Conservation (phyloP, 2,329 filamentous ascomycete genomes). For the Verticillium klebahnii region DNA sequence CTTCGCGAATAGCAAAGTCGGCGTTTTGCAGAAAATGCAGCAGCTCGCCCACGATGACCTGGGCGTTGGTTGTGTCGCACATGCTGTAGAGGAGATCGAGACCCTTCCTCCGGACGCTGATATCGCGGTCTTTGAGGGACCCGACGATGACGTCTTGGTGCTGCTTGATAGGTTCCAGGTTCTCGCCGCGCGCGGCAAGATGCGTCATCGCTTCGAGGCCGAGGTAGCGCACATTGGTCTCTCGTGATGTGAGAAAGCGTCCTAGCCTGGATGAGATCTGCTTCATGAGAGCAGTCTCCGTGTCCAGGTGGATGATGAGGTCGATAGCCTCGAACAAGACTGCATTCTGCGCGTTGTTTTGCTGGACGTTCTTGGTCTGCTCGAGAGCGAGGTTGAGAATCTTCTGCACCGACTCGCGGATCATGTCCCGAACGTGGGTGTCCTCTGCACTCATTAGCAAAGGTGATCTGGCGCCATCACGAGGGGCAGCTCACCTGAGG, state of each 20-base stretch:
- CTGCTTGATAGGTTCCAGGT: constrained; percentile 94
- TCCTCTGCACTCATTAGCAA: constrained; percentile 59
- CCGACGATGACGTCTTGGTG: constrained; percentile 95
- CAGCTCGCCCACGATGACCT: constrained; percentile 88
- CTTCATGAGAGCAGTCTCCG: constrained; percentile 90
- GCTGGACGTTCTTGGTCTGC: constrained; percentile 95
- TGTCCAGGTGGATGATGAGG: constrained; percentile 94
- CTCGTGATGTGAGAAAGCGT: constrained; percentile 92
- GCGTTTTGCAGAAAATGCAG: constrained; percentile 92
- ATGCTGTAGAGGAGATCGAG: constrained; percentile 98
- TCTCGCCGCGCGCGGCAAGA: constrained; percentile 88
- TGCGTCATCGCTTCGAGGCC: constrained; percentile 98
- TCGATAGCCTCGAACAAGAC: constrained; percentile 98
- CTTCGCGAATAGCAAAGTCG: constrained; percentile 95
- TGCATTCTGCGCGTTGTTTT: constrained; percentile 98
- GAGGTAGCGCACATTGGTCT: constrained; percentile 95
- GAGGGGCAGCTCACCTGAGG: constrained; percentile 62
- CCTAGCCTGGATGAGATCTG: constrained; percentile 89
- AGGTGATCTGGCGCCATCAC: background rate
- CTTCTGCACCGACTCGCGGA: constrained; percentile 84
- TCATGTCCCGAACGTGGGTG: constrained; percentile 83
- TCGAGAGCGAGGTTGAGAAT: constrained; percentile 91
- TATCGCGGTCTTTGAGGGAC: constrained; percentile 90
- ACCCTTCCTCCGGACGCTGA: constrained; percentile 93
- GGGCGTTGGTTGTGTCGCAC: constrained; percentile 94